A percentile compares a stretch with the other conserved stretches of the same genome.
phyloP scores from a whole-genome alignment of 1,284 basidiomycete species.

The Amylostereum areolatum region DNA sequence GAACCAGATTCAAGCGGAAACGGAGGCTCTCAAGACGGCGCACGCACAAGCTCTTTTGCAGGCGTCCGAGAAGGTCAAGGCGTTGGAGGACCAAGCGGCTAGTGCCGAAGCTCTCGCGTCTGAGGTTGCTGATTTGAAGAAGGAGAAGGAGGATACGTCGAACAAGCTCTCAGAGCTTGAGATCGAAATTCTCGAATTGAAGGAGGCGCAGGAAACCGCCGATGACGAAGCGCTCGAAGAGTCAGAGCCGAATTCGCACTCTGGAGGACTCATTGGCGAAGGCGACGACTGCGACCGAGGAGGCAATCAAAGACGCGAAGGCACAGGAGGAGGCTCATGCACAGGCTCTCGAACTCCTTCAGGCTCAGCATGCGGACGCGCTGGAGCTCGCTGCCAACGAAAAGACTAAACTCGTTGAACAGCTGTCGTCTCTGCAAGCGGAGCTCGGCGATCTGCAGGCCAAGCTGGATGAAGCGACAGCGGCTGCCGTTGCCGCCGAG shows the following conservation, averaged over 20 bases:
- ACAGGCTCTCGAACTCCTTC: conserved; percentile 33
- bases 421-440: conserved; percentile 39
- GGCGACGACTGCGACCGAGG: conserved; percentile 41
- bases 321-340: conserved; percentile 44
- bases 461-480: conserved; percentile 43
- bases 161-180: conserved; percentile 75
- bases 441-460: conserved; percentile 39
- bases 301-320: conserved; percentile 45
- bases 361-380: conserved; percentile 40
- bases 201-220: conserved; percentile 59
- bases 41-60: conserved; percentile 46
- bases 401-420: conserved; percentile 36
- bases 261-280: conserved; percentile 29
- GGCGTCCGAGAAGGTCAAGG: conserved; percentile 35
- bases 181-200: conserved; percentile 72
- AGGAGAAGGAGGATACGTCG: conserved; percentile 70
- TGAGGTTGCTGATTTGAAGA: conserved; percentile 51
- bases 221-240: conserved; percentile 52
- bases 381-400: conserved; percentile 40
- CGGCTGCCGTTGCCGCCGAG: conserved; percentile 35
- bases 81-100: conserved; percentile 39
- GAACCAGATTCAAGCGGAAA: conserved; percentile 49
- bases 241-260: conserved; percentile 39
- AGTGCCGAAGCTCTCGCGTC: conserved; percentile 39
- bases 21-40: conserved; percentile 40